A percentile compares a stretch with the other conserved stretches of the same genome.
Conservation (phyloP, 208 protist species). For the Porcisia hertigi region DNA sequence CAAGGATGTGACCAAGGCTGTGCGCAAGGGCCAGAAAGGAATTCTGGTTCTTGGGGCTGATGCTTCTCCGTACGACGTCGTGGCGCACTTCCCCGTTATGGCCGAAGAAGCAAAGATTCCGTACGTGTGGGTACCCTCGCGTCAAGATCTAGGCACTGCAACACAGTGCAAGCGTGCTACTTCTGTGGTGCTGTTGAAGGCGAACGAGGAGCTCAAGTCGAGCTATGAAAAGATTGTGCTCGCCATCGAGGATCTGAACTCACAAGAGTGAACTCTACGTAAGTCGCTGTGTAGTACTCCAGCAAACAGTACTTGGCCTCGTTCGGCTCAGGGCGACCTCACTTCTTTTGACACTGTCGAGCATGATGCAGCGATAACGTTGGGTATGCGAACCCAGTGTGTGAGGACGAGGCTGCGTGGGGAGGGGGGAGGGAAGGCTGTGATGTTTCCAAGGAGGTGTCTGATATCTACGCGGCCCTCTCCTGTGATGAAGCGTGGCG, state of each 20-base stretch:
- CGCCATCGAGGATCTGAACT: constrained; percentile 89
- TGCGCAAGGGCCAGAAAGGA: constrained; percentile 92
- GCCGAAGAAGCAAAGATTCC: constrained; percentile 92
- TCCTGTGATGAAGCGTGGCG: too few species aligned
- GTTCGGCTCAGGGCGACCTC: not conserved
- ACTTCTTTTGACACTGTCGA: not conserved
- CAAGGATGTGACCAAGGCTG: constrained; percentile 94
- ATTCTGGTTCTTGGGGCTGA: constrained; percentile 92
- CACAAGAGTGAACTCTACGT: constrained; percentile 40
- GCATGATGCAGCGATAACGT: too few species aligned
- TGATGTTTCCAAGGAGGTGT: too few species aligned
- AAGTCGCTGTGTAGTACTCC: not conserved
- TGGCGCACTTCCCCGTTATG: constrained; percentile 94
- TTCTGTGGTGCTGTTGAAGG: constrained; percentile 91
- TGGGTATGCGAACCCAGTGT: too few species aligned
- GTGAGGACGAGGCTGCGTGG: too few species aligned
- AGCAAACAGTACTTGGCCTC: not conserved
- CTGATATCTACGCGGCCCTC: too few species aligned
- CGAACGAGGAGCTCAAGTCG: constrained; percentile 69
- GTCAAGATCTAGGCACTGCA: constrained; percentile 90
- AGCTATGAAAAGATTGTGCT: constrained; percentile 91
- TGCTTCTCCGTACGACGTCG: constrained; percentile 92
- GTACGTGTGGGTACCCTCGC: constrained; percentile 94
- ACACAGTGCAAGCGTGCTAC: constrained; percentile 94
- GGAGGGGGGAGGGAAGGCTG: too few species aligned